Base-by-base conservation (phyloP, 2,329 filamentous ascomycete genomes). In the Pseudopithomyces maydicus region DNA sequence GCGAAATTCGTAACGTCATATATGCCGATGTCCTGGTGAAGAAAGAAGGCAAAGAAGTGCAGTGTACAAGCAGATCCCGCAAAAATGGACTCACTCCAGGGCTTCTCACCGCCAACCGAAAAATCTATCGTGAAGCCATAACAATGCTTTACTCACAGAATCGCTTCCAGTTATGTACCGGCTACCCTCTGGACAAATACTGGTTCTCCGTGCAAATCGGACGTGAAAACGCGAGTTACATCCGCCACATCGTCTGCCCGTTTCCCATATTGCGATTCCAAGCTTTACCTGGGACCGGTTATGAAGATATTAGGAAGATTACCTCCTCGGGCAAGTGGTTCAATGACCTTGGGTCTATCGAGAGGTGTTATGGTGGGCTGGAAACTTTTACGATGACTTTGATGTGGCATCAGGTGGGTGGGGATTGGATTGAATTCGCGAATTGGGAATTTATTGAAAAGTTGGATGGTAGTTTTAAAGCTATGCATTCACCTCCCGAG, bases 91-190 rank as follows among this genome's bases (percentile, higher is more conserved):
- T 44, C 20, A 26, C 41, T 10, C 10, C 20, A 4, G 41, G 41
- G 3, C 51, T 54, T n/a, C 45, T 56, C 41, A 41, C 15, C 17
- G 33, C 41, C 32, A 56, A 39, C 41, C 52, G 52, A 23, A 17
- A 22, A 2, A 46, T 56, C 48, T 29, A 46, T 26, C 29, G 47
- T 29, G 54, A 56, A 48, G 54, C 54, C 17, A 47, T 12, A 41
- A 52, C 54, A 19, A 33, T 56, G 41, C 38, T 56, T 20, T 56
- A 56, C 23, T 39, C 54, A 41, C 48, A 52, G 32, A 56, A 56
- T 43, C 39, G 48, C 48, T 56, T 56, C 54, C 15, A 52, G 22
- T 46, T 56, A 11, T 44, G 39, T 7, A 17, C 6, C 20, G 2
- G 5, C 20, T 11, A 23, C 11, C 1, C 12, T 2, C 14, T 23